A percentile compares a stretch with the other conserved stretches of the same genome.
These are phyloP conservation scores for Nannochloris sp. DNA, from an alignment of 139 green algal species.

Conservation along the genomic window DNA sequence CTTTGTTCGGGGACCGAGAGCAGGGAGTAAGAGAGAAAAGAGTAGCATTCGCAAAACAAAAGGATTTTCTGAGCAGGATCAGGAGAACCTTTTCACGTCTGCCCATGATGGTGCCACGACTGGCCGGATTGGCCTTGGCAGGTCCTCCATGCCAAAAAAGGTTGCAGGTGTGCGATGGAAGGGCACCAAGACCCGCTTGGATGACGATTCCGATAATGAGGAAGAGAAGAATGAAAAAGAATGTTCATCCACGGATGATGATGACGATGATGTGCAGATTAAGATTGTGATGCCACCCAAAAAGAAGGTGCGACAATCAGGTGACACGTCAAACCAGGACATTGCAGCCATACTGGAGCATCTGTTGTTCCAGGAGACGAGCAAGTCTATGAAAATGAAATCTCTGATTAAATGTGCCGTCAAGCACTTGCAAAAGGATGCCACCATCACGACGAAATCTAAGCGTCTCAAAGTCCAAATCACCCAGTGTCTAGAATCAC, in stretches of 20 bases:
- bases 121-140: constrained; percentile 65
- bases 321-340: neutral
- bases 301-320: constrained; percentile 13
- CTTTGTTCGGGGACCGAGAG: neutral
- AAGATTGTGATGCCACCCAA: constrained; percentile 11
- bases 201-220: constrained; percentile 25
- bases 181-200: constrained; percentile 64
- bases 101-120: constrained; percentile 50
- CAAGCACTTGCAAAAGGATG: neutral
- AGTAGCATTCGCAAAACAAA: neutral
- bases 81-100: constrained; percentile 67
- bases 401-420: neutral
- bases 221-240: constrained; percentile 20
- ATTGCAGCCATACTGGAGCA: no score
- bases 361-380: neutral
- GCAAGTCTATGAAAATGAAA: constrained; percentile 1
- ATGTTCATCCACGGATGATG: constrained; percentile 1
- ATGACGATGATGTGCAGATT: constrained; percentile 14
- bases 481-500: neutral
- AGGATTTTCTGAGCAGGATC: constrained; percentile 76
- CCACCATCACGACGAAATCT: neutral
- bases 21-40: neutral
- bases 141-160: constrained; percentile 61
- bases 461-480: no score
- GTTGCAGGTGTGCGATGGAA: constrained; percentile 65